These are phyloP conservation scores for Pouteria glomerata DNA, from an alignment of 148 eudicot species.

Conservation along the genomic window DNA sequence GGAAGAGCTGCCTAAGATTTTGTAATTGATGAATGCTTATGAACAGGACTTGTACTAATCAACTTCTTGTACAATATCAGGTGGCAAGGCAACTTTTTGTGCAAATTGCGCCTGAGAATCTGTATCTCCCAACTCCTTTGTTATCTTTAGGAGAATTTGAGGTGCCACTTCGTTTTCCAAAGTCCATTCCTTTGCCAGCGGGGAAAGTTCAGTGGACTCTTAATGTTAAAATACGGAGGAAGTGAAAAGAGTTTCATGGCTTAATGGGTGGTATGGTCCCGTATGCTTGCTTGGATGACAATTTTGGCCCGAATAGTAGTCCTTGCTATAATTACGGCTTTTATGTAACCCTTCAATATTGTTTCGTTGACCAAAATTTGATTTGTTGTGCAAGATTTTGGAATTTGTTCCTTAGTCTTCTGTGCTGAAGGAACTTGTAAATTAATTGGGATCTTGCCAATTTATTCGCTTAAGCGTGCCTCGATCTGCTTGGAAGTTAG, in stretches of 20 bases:
- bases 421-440: neutral
- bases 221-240: conserved; percentile 64
- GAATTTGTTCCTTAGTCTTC: neutral
- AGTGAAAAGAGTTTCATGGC: conserved; percentile 16
- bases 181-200: conserved; percentile 68
- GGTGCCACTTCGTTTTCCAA: conserved; percentile 74
- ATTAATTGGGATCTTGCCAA: neutral
- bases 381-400: neutral
- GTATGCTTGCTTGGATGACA: neutral
- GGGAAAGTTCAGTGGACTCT: conserved; percentile 72
- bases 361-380: neutral
- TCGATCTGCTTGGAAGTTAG: too few relatives aligned
- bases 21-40: neutral
- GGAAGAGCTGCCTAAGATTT: neutral
- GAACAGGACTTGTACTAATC: neutral
- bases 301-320: neutral
- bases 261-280: neutral
- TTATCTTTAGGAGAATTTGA: conserved; percentile 62
- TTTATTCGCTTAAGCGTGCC: neutral
- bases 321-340: neutral
- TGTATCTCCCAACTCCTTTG: conserved; percentile 65
- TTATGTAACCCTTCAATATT: neutral
- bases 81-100: conserved; percentile 78
- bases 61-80: conserved; percentile 22
- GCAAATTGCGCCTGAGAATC: conserved; percentile 53